Evolutionary conservation across 768 basidiomycete genomes (phyloP).

Genomic region (Russula vinacea): DNA sequence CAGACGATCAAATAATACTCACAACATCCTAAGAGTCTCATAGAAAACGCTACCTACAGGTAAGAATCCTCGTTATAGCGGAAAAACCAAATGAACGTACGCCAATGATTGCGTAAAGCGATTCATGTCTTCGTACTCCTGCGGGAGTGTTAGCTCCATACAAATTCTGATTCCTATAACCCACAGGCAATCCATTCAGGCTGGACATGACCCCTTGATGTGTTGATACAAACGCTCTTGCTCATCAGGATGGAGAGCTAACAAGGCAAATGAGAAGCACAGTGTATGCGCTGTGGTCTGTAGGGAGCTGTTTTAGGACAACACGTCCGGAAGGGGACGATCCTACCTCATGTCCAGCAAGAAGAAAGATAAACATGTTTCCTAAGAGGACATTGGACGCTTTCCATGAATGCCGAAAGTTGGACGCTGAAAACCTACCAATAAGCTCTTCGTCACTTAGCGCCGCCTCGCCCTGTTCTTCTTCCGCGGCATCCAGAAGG

Average conservation of each 20-base stretch:
- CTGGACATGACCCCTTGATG: slow-evolving; percentile 37
- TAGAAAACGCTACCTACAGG: slow-evolving; percentile 42
- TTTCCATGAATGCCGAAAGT: background rate
- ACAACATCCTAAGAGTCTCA: slow-evolving; percentile 48
- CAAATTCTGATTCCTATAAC: background rate
- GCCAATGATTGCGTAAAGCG: slow-evolving; percentile 28
- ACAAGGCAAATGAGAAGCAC: slow-evolving; percentile 41
- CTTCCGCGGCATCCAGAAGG: slow-evolving; percentile 30
- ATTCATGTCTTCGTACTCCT: slow-evolving; percentile 33
- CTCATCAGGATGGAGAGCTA: slow-evolving; percentile 43
- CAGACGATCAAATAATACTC: background rate
- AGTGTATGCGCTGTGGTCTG: slow-evolving; percentile 42
- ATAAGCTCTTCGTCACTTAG: slow-evolving; percentile 32
- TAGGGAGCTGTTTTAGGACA: background rate
- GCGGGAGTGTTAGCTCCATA: background rate
- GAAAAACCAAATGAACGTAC: slow-evolving; percentile 11
- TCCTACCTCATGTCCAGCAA: slow-evolving; percentile 38
- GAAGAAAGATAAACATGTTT: slow-evolving; percentile 37
- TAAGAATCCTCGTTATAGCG: background rate
- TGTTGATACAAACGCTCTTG: slow-evolving; percentile 43
- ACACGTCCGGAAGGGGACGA: background rate
- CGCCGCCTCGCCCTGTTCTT: slow-evolving; percentile 23
- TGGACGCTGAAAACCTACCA: slow-evolving; percentile 4
- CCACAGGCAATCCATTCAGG: slow-evolving; percentile 11
- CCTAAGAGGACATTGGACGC: background rate